Conservation (phyloP, 345 rosid species). For the Citrus medica region DNA sequence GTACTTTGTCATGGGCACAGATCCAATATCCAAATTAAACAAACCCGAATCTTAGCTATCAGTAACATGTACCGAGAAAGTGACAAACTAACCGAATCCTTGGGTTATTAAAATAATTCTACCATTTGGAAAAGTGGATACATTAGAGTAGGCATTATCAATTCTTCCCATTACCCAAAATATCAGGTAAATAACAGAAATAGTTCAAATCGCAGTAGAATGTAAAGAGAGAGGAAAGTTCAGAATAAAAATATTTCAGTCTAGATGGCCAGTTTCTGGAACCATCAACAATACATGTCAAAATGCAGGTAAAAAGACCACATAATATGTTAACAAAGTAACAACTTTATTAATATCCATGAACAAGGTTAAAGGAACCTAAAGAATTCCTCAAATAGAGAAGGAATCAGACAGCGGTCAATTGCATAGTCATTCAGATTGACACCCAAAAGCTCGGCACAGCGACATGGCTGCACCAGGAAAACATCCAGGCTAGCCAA, state of each 20-base stretch:
- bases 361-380: background rate
- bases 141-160: background rate
- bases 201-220: background rate
- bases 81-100: background rate
- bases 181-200: background rate
- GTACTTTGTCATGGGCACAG: background rate
- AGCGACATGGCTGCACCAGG: slow-evolving; percentile 38
- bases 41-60: background rate
- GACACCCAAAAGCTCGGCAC: slow-evolving; percentile 33
- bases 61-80: background rate
- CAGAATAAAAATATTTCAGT: background rate
- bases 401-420: slow-evolving; percentile 38
- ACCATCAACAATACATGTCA: background rate
- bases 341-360: background rate
- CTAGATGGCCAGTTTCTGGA: background rate
- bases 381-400: slow-evolving; percentile 19
- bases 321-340: background rate
- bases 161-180: background rate
- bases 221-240: background rate
- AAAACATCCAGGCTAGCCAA: slow-evolving; percentile 30
- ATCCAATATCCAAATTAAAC: background rate
- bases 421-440: slow-evolving; percentile 28
- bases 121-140: background rate
- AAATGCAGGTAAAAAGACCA: background rate
- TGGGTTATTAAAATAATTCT: background rate